Conservation (phyloP, 768 basidiomycete species). For the Phlebiopsis flavidoalba region DNA sequence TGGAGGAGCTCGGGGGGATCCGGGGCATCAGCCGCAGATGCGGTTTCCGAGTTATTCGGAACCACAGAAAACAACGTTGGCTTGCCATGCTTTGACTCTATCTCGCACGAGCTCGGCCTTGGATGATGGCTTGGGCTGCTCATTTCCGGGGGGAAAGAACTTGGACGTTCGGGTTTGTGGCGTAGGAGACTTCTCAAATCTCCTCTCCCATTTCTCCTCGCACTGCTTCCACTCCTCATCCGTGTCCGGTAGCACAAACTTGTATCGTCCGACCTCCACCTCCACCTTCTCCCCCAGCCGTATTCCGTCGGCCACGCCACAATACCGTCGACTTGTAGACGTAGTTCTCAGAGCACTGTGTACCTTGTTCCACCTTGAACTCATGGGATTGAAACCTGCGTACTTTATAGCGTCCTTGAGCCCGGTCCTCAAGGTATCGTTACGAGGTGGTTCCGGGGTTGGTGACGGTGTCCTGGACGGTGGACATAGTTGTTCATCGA, state of each 20-base stretch:
- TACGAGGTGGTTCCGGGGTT: conserved; percentile 22
- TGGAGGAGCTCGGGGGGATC: conserved; percentile 4
- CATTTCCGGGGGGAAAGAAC: conserved; percentile 11
- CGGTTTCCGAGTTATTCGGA: conserved; percentile 5
- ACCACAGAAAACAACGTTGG: conserved; percentile 12
- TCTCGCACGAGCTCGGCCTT: conserved; percentile 27
- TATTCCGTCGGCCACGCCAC: conserved; percentile 20
- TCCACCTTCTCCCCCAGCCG: conserved; percentile 20
- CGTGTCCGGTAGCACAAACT: conserved; percentile 37
- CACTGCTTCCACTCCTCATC: conserved; percentile 46
- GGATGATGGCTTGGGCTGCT: not conserved
- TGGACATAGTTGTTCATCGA: conserved; percentile 26
- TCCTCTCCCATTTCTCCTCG: conserved; percentile 32
- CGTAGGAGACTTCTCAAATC: conserved; percentile 2
- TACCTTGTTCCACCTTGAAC: conserved; percentile 44
- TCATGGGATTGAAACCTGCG: not conserved
- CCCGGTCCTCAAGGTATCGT: conserved; percentile 24
- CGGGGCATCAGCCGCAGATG: conserved; percentile 7
- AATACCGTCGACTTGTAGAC: conserved; percentile 31
- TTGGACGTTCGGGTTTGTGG: conserved; percentile 10
- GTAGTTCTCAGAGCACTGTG: conserved; percentile 35
- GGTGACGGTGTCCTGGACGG: conserved; percentile 32
- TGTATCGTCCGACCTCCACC: conserved; percentile 18
- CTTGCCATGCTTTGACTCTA: conserved; percentile 34
- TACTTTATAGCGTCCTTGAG: not conserved